Evolutionary conservation across 192 early-diverging fungal species (phyloP), one percentile per base, ranked within the genome.

Genomic region (Backusella luteola): DNA sequence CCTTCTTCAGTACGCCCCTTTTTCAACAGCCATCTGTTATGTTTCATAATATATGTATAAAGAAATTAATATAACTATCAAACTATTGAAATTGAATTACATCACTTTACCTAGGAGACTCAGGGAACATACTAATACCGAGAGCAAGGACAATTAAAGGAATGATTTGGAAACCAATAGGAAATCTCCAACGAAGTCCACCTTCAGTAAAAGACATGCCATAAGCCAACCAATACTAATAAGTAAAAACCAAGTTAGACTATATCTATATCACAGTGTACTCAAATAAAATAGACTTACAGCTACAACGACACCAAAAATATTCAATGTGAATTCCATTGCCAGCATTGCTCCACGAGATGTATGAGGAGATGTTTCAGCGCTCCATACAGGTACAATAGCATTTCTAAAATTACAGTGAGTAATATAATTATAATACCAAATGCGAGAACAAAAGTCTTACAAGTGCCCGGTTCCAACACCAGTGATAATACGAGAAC

Each of bases 221-320:
- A 53, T 79, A 79, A 2, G 71, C 78, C 19, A 79, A 26, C 78
- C 78, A 79, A 36, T 79, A 79, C 75, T 76, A 39, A 21, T 11
- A 7, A 32, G 38, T 17, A 34, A 76, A 36, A 35, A 29, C 19
- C 17, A 38, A 35, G 15, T 34, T 14, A 76, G 19, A 44, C 9
- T 14, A 41, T 15, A 44, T 44, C 12, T 39, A 11, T 11, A 39
- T 49, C 5, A 49, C 14, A 49, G 3, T 49, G 14, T 19, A 44
- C 42, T 44, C 12, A 15, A 44, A 44, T 4, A 17, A 4, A 4
- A 44, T 44, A 42, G 41, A 41, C 76, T 72, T 72, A 72, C 68
- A 56, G 79, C 79, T 63, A 80, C 46, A 19, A 80, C 79, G 9
- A 80, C 79, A 68, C 79, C 79, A 36, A 80, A 80, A 26, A 80